phyloP scores from a whole-genome alignment of 1,284 basidiomycete species.

The Boletellus sp. region DNA sequence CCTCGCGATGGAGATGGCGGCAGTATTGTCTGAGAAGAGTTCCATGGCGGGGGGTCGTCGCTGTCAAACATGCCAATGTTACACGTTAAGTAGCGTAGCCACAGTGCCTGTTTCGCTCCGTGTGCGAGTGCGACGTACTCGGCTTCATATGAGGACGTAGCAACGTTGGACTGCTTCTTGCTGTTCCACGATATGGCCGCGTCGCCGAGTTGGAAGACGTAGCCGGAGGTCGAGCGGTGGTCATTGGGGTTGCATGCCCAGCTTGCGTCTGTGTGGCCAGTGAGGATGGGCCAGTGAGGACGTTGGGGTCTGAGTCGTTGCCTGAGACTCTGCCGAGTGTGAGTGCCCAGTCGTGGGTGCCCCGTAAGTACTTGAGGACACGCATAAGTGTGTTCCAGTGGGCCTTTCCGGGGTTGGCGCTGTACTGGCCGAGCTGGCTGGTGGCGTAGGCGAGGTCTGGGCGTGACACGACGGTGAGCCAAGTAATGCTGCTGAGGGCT shows the following conservation, averaged over 20 bases:
- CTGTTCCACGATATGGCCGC: constrained; percentile 5
- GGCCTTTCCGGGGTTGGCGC: constrained; percentile 1
- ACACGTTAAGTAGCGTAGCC: neutral
- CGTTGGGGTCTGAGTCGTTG: neutral
- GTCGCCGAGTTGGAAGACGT: neutral
- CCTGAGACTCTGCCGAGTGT: neutral
- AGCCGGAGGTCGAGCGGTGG: constrained; percentile 1
- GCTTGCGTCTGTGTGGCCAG: neutral
- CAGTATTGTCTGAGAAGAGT: neutral
- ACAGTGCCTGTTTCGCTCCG: constrained; percentile 1
- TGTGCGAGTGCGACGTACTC: constrained; percentile 9
- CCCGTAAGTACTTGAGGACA: neutral
- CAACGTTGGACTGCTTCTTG: constrained; percentile 7
- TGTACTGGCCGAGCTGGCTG: constrained; percentile 6
- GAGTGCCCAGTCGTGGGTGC: neutral
- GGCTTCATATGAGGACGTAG: neutral
- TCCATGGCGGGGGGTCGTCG: neutral
- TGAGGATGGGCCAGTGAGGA: neutral
- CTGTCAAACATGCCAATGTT: neutral
- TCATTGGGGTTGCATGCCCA: constrained; percentile 1
- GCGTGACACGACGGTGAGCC: neutral
- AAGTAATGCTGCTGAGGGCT: neutral
- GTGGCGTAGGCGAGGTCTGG: constrained; percentile 1
- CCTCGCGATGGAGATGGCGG: neutral
- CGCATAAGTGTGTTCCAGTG: constrained; percentile 2